Base-by-base conservation (phyloP, 495 filamentous ascomycete genomes). In the Xylaria intraflava region DNA sequence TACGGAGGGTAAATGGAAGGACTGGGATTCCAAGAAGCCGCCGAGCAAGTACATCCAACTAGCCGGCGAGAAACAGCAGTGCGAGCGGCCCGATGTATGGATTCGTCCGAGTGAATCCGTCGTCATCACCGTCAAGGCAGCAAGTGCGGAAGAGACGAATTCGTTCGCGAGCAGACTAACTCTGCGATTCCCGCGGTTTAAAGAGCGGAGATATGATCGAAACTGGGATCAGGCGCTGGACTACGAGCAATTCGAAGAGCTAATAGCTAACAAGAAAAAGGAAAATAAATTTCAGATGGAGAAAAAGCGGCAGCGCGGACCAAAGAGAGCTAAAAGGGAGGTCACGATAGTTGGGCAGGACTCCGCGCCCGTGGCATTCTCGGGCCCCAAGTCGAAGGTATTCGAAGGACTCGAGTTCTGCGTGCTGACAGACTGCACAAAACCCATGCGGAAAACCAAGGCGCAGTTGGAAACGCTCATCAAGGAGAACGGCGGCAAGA, bases 121-220 rank as follows among this genome's bases (percentile, higher is more conserved):
- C 19, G 90, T 97, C 20, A 50, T 98, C 2, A 84, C 86, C 24
- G 85, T 94, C 46, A 98, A 97, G 67, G 93, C 90, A n/a, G 88
- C 93, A 0, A 88, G 84, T 10, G 81, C 92, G 2, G 78, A 76
- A 6, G 69, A 71, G 0, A 87, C 86, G 20, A 88, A 90, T 54
- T 78, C 84, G 52, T 97, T 96, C 62, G 82, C 85, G 20, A 83
- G 80, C 52, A 81, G 82, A 9, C 70, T 84, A 56, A 97, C 94
- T 0, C 73, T 98, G 41, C 85, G 93, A 1, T 98, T 98, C 60
- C 93, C 93, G 0, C 81, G 93, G 11, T 96, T 97, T 69, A 93
- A 90, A 61, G 82, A 76, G 49, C 65, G 97, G 24, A 80, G 90
- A 14, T 75, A 77, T 22, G 93, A 97, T 65, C 89, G 90, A 55